Evolutionary conservation across 129 eudicot genomes (phyloP), one percentile per base, ranked within the genome.

Genomic region (Helichrysum umbraculigerum): DNA sequence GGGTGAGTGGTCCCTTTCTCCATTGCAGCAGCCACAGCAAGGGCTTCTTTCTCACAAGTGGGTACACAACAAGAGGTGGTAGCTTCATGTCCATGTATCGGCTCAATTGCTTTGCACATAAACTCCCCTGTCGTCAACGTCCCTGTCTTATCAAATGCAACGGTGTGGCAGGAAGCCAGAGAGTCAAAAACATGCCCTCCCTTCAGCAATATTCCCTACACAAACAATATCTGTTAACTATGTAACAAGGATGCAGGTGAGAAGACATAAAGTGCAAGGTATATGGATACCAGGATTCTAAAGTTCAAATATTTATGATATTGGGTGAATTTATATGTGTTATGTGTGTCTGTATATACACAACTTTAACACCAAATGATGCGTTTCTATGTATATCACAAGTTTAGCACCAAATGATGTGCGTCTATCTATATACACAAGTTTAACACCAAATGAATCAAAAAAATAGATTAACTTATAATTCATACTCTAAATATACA

Each of bases 1-100:
- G 99, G 99, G 79, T 94, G 99, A 76, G 99, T 94, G 54, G 99
- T 94, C 54, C 99, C 99, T 84, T 89, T 94, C 79, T 94, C 99
- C 99, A 94, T 91, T 10, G 99, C 99, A 75, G 99, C 97, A 68
- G 99, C 99, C 61, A 94, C 97, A 25, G 99, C 99, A 61, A 94
- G 96, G 58, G 99, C 99, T 82, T 94, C 97, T 84, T 91, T 89
- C 75, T 94, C 99, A 73, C 99, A 94, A 79, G 76, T 91, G 28
- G 99, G 99, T 25, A 81, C 81, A 68, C 99, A 94, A 78, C 99
- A 94, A 59, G 96, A 79, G 73, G 86, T 83, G 61, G 66, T 76
- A 63, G 82, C 68, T 68, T 79, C 78, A 68, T 94, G 99, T 80
- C 99, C 99, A 76, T 85, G 97, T 47, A 94, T 92, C 6, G 97